These are phyloP conservation scores for Porodaedalea pini DNA, from an alignment of 1,284 basidiomycete species.

Conservation along the genomic window DNA sequence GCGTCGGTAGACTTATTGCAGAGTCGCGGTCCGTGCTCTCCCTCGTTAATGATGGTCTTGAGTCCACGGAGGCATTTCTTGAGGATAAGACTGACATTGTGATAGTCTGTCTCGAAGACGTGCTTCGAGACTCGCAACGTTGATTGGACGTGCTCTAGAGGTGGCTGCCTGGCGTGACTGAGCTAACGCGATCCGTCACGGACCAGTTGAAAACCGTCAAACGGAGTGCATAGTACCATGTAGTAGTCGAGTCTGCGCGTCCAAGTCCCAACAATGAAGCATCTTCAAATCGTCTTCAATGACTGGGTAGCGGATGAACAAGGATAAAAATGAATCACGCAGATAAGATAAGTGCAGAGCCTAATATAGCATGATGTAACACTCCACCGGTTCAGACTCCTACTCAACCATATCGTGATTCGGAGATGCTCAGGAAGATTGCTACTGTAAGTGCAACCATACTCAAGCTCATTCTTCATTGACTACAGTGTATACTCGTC, in stretches of 20 bases:
- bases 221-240: background rate
- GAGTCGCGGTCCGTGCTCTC: conserved; percentile 14
- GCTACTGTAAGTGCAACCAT: too few relatives aligned
- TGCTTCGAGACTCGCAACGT: too few relatives aligned
- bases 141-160: too few relatives aligned
- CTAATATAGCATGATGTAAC: conserved; percentile 6
- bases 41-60: conserved; percentile 16
- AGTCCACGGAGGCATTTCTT: conserved; percentile 6
- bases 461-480: too few relatives aligned
- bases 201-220: background rate
- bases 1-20: conserved; percentile 7
- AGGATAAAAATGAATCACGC: background rate
- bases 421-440: too few relatives aligned
- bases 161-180: too few relatives aligned
- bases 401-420: background rate
- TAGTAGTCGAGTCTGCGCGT: background rate
- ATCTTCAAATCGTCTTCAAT: too few relatives aligned
- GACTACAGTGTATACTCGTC: too few relatives aligned
- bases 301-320: background rate
- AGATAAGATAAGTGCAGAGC: conserved; percentile 1
- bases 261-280: too few relatives aligned
- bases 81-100: conserved; percentile 14
- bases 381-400: background rate
- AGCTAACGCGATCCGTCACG: too few relatives aligned
- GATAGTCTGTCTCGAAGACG: background rate